Percentiles rank a stretch among this genome's conserved stretches.
Conservation (phyloP, 331 rosid species). For the Cucumis variabilis region DNA sequence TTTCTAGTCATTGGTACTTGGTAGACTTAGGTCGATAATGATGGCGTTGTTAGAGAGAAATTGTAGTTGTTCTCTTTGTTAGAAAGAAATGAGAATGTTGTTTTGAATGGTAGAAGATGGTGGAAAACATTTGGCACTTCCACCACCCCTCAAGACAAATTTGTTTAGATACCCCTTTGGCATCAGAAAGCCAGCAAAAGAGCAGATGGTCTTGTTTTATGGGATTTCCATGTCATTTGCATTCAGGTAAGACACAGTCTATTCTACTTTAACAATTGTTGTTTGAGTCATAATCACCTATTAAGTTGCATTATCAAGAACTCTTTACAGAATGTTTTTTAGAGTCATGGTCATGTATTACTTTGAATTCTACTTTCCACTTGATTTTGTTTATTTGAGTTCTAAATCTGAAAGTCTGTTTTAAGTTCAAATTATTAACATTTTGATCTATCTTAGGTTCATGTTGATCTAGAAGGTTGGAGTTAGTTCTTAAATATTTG, state of each 20-base stretch:
- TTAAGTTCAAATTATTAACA: too few relatives aligned
- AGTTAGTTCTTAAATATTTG: too few relatives aligned
- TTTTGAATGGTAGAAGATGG: neutral
- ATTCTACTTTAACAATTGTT: slow-evolving; percentile 34
- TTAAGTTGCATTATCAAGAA: neutral
- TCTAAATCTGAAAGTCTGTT: too few relatives aligned
- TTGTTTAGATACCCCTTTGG: slow-evolving; percentile 74
- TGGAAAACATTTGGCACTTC: neutral
- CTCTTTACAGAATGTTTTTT: too few relatives aligned
- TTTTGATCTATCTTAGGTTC: too few relatives aligned
- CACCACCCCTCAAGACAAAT: neutral
- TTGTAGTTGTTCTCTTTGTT: neutral
- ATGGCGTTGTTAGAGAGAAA: neutral
- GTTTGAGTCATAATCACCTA: neutral
- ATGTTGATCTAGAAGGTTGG: too few relatives aligned
- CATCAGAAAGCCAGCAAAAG: slow-evolving; percentile 78
- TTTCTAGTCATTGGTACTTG: neutral
- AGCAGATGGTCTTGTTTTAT: slow-evolving; percentile 79
- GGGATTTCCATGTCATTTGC: slow-evolving; percentile 95
- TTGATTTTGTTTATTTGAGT: too few relatives aligned
- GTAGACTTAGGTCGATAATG: neutral
- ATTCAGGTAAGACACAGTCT: slow-evolving; percentile 55
- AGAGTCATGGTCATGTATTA: too few relatives aligned
- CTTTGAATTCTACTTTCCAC: too few relatives aligned
- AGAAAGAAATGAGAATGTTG: neutral